Evolutionary conservation across 441 rosid genomes (phyloP), one percentile per base, ranked within the genome.

Genomic region (Gossypium trilobum): DNA sequence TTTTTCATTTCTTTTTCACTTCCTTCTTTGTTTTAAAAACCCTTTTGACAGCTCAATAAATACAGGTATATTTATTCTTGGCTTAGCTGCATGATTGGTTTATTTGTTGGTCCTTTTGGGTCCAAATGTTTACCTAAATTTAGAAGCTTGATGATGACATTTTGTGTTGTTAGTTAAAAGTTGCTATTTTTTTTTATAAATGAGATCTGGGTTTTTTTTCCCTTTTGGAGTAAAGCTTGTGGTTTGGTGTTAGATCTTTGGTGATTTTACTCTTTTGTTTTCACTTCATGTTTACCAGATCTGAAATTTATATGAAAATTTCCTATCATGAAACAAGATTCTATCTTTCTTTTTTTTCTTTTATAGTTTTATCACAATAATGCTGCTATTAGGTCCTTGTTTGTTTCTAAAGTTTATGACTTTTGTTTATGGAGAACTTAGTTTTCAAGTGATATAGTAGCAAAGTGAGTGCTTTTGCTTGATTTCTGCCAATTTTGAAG

Each of bases 141-240:
- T 29, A 29, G 33, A 29, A 29, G 33, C 33, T 29, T 29, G 33
- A 29, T 29, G 33, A 29, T 29, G 27, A 72, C 50, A 54, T 44
- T 66, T 31, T 69, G 3, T 70, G 27, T 70, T 56, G 42, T 48
- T 23, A 33, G 48, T 46, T 71, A 52, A 57, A 39, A 71, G 7
- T 9, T 20, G 20, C 10, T 2, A 1, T 17, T 6, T 19, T 17
- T 52, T 7, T 9, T 55, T 0, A 14, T 54, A 9, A 50, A 62
- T 71, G 63, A 72, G 82, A 83, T 80, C 77, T 77, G 84, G 80
- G 74, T 39, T 82, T 73, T 67, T 69, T 69, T 71, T 39, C 70
- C 74, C 11, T 48, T 73, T 77, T 76, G 33, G 48, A 70, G 44
- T 27, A 9, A 70, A 19, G 64, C 75, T 27, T 58, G 57, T 63